Evolutionary conservation across 1,139 yeast species (phyloP), one percentile per base, ranked within the genome.

Genomic region (Suhomyces guaymorum): DNA sequence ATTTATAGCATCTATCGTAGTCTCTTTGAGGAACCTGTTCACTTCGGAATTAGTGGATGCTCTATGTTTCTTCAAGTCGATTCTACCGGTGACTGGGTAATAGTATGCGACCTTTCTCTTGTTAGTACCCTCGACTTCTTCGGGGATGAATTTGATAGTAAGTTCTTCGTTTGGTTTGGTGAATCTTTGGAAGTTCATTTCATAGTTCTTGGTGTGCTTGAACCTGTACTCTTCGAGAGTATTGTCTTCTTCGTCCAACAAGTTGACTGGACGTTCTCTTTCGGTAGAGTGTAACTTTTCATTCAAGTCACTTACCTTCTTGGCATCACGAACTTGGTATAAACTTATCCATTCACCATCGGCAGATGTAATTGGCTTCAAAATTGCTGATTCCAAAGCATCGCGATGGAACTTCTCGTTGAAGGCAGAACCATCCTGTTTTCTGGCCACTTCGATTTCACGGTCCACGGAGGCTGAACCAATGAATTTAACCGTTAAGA

Each of bases 301-400:
- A 8, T 81, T 68, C 34, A 70, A 54, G 18, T 52, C 55, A 1
- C 41, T 41, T 2, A 65, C 61, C 27, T 58, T 52, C 15, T 42
- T 46, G 7, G 51, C 37, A 27, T 61, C 61, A 12, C 52, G 51
- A 12, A 56, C 46, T 48, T 67, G 70, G 57, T 82, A 90, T 52
- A 86, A 70, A 2, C 95, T 78, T 54, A 88, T 79, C 90, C 96
- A 84, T 52, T 85, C 94, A 27, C 85, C 87, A 38, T 77, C 82
- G 32, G 79, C 86, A 22, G 86, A 68, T 18, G 84, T 80, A 26
- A 83, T 78, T 18, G 92, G 92, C 54, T 82, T 76, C 58, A 86
- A 86, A 35, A 90, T 64, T 0, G 95, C 75, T 0, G 90, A 73
- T 28, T 75, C 61, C 45, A 83, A 66, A 11, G 74, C 61, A 34